A percentile compares a stretch with the other conserved stretches of the same genome.
These are phyloP conservation scores for Naematelia aurantialba DNA, from an alignment of 768 basidiomycete genomes.

Conservation along the genomic window DNA sequence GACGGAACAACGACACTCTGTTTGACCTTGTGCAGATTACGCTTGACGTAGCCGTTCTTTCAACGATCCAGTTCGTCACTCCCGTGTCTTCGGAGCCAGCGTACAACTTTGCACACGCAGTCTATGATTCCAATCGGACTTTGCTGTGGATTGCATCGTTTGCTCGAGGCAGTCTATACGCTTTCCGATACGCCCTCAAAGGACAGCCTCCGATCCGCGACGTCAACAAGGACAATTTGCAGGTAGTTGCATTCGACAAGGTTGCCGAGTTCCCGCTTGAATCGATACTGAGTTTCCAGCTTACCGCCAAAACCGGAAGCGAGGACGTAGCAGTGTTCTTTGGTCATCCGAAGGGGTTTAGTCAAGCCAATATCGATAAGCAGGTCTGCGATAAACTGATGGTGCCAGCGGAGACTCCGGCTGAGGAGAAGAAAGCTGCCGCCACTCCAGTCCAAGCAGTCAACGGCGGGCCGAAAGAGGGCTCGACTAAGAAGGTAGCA, in stretches of 20 bases:
- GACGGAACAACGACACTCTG: constrained; percentile 28
- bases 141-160: constrained; percentile 32
- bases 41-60: constrained; percentile 23
- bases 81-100: constrained; percentile 13
- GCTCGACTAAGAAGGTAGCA: neutral
- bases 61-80: constrained; percentile 26
- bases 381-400: neutral
- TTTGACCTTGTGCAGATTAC: constrained; percentile 42
- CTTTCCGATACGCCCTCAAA: constrained; percentile 35
- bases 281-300: constrained; percentile 17
- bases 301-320: constrained; percentile 2
- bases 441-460: neutral
- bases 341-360: constrained; percentile 26
- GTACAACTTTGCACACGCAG: constrained; percentile 23
- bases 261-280: constrained; percentile 31
- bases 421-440: neutral
- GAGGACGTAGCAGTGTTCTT: constrained; percentile 32
- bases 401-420: neutral
- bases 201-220: constrained; percentile 27
- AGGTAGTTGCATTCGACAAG: constrained; percentile 15
- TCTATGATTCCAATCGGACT: constrained; percentile 24
- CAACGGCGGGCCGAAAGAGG: neutral
- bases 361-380: constrained; percentile 19
- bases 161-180: constrained; percentile 28
- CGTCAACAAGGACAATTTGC: constrained; percentile 1